Percentiles rank a stretch among this genome's conserved stretches.
Conservation (phyloP, 208 protist genomes). For the Crithidia bombi region DNA sequence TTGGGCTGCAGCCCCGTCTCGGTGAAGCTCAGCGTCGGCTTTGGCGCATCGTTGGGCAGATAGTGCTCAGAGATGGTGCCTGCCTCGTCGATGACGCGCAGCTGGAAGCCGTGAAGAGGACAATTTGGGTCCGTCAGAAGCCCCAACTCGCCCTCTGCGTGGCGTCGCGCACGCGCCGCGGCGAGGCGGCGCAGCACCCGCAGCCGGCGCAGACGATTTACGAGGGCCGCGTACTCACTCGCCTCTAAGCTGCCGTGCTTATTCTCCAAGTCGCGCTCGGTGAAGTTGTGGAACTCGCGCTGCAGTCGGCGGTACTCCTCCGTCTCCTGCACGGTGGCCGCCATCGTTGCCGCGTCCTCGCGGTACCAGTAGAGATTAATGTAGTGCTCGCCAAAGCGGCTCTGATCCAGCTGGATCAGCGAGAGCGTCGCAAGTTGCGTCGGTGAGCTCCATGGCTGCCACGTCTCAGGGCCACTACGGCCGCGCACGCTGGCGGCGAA, state of each 20-base stretch:
- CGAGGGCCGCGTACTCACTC: slow-evolving; percentile 53
- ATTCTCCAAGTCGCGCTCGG: slow-evolving; percentile 64
- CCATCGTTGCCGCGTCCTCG: slow-evolving; percentile 25
- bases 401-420: slow-evolving; percentile 75
- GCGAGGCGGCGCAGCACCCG: slow-evolving; percentile 54
- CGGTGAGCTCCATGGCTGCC: slow-evolving; percentile 82
- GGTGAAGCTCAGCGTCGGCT: slow-evolving; percentile 58
- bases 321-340: slow-evolving; percentile 36
- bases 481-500: slow-evolving; percentile 63
- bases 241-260: slow-evolving; percentile 42
- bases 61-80: slow-evolving; percentile 36
- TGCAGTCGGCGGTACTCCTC: slow-evolving; percentile 59
- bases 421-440: slow-evolving; percentile 62
- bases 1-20: slow-evolving; percentile 79
- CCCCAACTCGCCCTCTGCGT: slow-evolving; percentile 59
- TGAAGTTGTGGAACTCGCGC: slow-evolving; percentile 63
- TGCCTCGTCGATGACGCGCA: slow-evolving; percentile 80
- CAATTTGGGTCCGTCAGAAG: slow-evolving; percentile 54
- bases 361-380: slow-evolving; percentile 92
- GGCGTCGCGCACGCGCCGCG: slow-evolving; percentile 31
- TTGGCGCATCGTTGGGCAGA: slow-evolving; percentile 22
- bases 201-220: slow-evolving; percentile 43
- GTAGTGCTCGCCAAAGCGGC: slow-evolving; percentile 91
- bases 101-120: slow-evolving; percentile 71
- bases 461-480: slow-evolving; percentile 55